Base-by-base conservation (phyloP, 129 eudicot genomes). In the Arctium minus region DNA sequence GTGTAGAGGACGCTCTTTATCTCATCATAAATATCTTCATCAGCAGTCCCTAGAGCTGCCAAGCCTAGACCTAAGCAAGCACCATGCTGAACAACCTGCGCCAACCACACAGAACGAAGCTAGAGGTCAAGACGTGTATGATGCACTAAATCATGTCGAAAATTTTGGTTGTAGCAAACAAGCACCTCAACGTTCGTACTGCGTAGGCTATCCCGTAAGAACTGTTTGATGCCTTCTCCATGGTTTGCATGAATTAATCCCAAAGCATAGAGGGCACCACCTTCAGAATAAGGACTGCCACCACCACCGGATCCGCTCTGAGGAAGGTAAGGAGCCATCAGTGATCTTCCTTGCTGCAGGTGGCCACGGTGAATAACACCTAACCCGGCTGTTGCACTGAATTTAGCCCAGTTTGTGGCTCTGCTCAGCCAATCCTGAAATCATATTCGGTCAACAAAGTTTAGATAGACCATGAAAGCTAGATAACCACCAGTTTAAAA, bases 331-430 rank as follows among this genome's bases (percentile, higher is more conserved):
- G 99, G 99, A 68, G 99, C 98, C 99, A 96, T 93, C 46, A 96
- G 86, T 1, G 99, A 96, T 76, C 98, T 93, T 86, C 99, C 99
- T 88, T 96, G 99, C 81, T 93, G 97, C 81, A 96, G 77, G 77
- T 96, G 99, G 69, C 99, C 99, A 71, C 89, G 76, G 85, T 96
- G 99, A 31, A 96, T 96, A 9, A 96, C 98, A 67, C 99, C 99
- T 44, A 96, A 84, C 74, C 99, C 99, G 0, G 99, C 99, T 53
- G 99, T 96, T 48, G 99, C 99, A 83, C 98, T 93, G 78, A 96
- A 96, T 42, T 96, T 96, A 27, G 99, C 99, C 99, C 99, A 96
- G 76, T 96, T 96, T 72, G 99, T 96, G 50, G 99, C 99, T 72
- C 99, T 83, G 86, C 99, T 96, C 31, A 96, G 88, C 99, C 99